Evolutionary conservation across 805 yeast genomes (phyloP).

Genomic region (Priceomyces medius): DNA sequence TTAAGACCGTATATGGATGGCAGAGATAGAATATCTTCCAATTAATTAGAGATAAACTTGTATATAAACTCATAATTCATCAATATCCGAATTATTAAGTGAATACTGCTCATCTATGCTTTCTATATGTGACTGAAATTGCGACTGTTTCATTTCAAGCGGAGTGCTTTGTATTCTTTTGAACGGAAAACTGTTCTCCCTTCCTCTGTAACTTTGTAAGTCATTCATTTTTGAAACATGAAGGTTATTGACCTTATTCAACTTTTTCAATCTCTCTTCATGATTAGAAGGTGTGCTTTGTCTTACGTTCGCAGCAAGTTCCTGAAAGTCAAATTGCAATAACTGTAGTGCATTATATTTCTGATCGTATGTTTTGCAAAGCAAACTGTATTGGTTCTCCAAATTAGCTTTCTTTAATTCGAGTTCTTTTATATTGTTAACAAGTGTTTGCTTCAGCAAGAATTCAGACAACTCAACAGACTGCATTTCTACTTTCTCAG

Average conservation of each 20-base stretch:
- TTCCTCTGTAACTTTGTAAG: constrained; percentile 9
- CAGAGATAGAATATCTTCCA: constrained; percentile 30
- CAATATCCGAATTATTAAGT: constrained; percentile 13
- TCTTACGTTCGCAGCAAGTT: constrained; percentile 10
- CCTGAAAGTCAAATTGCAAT: constrained; percentile 21
- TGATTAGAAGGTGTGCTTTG: constrained; percentile 10
- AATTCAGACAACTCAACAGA: neutral
- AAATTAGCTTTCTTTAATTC: constrained; percentile 9
- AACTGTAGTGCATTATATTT: constrained; percentile 22
- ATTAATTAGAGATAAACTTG: constrained; percentile 11
- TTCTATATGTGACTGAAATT: constrained; percentile 1
- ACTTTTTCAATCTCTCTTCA: constrained; percentile 4
- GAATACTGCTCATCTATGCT: constrained; percentile 7
- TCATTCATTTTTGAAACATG: constrained; percentile 19
- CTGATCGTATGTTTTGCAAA: constrained; percentile 21
- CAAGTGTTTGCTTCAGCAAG: neutral
- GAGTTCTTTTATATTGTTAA: constrained; percentile 1
- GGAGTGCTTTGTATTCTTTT: constrained; percentile 33
- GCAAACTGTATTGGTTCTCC: constrained; percentile 18
- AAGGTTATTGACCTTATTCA: constrained; percentile 22
- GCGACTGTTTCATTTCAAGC: constrained; percentile 5
- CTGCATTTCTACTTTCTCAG: neutral
- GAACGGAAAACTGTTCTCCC: constrained; percentile 2
- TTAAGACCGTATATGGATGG: constrained; percentile 74
- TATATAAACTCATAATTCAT: constrained; percentile 9